A percentile compares a stretch with the other conserved stretches of the same genome.
phyloP scores from a whole-genome alignment of 73 alveolate genomes.

The Paramecium caudatum region DNA sequence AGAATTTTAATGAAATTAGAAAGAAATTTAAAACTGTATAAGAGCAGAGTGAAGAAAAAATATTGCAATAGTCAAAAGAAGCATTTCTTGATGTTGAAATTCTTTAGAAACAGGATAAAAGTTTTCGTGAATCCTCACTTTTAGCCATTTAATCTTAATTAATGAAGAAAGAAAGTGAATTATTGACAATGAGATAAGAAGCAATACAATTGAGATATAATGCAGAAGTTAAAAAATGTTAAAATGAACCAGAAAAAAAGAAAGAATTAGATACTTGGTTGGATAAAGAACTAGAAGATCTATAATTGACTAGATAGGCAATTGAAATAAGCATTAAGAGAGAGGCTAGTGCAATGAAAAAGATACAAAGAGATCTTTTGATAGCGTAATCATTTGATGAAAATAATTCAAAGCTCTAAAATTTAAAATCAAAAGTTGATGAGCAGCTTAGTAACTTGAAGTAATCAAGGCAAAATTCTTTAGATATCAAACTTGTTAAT shows the following conservation, averaged over 20 bases:
- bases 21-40: not conserved
- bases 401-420: not conserved
- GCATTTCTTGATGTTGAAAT: not conserved
- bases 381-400: constrained; percentile 64
- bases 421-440: constrained; percentile 5
- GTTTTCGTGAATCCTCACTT: constrained; percentile 45
- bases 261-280: constrained; percentile 43
- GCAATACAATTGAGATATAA: constrained; percentile 43
- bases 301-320: not conserved
- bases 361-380: constrained; percentile 41
- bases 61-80: not conserved
- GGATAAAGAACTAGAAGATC: constrained; percentile 36
- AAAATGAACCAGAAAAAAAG: not conserved
- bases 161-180: constrained; percentile 51
- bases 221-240: constrained; percentile 25
- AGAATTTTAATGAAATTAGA: constrained; percentile 57
- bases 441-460: constrained; percentile 37
- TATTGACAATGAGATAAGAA: constrained; percentile 52
- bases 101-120: too few species aligned
- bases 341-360: constrained; percentile 53
- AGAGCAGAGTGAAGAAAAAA: constrained; percentile 5
- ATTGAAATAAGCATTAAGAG: constrained; percentile 44
- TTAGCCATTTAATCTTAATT: constrained; percentile 38
- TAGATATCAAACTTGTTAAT: not conserved
- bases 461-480: not conserved